These are phyloP conservation scores for Boletus fagicola DNA, from an alignment of 768 basidiomycete species.

Conservation along the genomic window DNA sequence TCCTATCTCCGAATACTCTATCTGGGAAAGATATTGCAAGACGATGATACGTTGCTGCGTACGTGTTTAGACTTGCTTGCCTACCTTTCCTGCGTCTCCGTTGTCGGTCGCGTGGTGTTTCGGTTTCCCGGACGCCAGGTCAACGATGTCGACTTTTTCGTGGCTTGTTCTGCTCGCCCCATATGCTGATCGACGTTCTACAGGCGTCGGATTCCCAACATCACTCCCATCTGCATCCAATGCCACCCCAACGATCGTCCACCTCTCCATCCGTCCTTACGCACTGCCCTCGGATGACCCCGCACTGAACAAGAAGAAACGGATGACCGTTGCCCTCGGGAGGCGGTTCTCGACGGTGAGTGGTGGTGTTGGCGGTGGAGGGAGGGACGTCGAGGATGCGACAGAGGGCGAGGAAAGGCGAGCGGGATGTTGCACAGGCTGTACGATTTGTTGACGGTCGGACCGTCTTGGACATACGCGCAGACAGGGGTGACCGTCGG, in stretches of 20 bases:
- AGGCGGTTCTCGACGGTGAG: slow-evolving; percentile 22
- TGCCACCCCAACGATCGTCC: slow-evolving; percentile 60
- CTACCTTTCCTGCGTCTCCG: not conserved
- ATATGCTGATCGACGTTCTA: slow-evolving; percentile 7
- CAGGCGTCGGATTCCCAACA: slow-evolving; percentile 34
- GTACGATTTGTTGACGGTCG: slow-evolving; percentile 37
- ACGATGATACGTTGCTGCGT: slow-evolving; percentile 75
- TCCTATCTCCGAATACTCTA: slow-evolving; percentile 74
- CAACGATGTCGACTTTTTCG: not conserved
- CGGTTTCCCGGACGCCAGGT: not conserved
- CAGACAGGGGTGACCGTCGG: not conserved
- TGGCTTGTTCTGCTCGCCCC: not conserved
- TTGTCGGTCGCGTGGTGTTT: not conserved
- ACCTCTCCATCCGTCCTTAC: slow-evolving; percentile 67
- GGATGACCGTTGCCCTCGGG: slow-evolving; percentile 29
- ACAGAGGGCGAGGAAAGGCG: slow-evolving; percentile 18
- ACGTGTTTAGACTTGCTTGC: slow-evolving; percentile 24
- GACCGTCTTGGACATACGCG: not conserved
- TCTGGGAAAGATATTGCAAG: slow-evolving; percentile 78
- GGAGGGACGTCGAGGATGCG: not conserved
- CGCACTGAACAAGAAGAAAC: slow-evolving; percentile 55
- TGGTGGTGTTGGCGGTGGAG: not conserved
- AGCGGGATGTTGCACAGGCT: slow-evolving; percentile 38
- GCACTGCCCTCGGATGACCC: slow-evolving; percentile 50
- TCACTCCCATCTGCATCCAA: slow-evolving; percentile 31